phyloP scores from a whole-genome alignment of 306 rosid species.

The Carpinus fangiana region DNA sequence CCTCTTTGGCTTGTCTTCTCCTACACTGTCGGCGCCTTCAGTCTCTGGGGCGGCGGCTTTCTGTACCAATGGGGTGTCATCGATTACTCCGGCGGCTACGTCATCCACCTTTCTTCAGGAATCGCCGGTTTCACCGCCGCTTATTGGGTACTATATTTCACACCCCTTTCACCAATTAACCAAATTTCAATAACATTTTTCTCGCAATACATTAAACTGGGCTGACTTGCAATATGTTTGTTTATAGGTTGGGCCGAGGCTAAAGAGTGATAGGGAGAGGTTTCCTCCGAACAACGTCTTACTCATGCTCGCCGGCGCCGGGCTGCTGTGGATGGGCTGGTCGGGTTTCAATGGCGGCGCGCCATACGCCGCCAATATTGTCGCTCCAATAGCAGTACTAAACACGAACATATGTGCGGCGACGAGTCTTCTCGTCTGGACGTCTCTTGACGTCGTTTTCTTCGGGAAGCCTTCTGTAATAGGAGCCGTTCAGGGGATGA shows the following conservation, averaged over 20 bases:
- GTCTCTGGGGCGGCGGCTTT: conserved; percentile 92
- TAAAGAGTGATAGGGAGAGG: conserved; percentile 84
- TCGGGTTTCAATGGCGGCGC: conserved; percentile 97
- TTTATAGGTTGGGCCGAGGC: conserved; percentile 80
- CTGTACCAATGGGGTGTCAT: conserved; percentile 86
- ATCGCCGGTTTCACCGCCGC: conserved; percentile 85
- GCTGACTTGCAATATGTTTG: not conserved
- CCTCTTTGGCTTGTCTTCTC: conserved; percentile 88
- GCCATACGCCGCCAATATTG: conserved; percentile 73
- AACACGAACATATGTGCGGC: conserved; percentile 88
- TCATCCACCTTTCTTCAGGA: conserved; percentile 86
- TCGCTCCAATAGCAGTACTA: conserved; percentile 66
- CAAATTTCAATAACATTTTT: not conserved
- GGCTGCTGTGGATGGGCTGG: conserved; percentile 95
- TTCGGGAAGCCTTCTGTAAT: conserved; percentile 92
- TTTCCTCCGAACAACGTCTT: conserved; percentile 87
- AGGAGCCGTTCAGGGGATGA: conserved; percentile 98
- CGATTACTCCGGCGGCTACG: conserved; percentile 92
- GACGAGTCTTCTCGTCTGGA: conserved; percentile 88
- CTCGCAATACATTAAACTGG: not conserved
- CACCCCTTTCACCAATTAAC: not conserved
- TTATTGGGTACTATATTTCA: conserved; percentile 60
- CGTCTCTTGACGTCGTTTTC: conserved; percentile 64
- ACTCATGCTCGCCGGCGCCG: conserved; percentile 83
- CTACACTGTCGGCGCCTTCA: conserved; percentile 84